These are phyloP conservation scores for Daphne laureola DNA, from an alignment of 441 rosid genomes.

Conservation along the genomic window DNA sequence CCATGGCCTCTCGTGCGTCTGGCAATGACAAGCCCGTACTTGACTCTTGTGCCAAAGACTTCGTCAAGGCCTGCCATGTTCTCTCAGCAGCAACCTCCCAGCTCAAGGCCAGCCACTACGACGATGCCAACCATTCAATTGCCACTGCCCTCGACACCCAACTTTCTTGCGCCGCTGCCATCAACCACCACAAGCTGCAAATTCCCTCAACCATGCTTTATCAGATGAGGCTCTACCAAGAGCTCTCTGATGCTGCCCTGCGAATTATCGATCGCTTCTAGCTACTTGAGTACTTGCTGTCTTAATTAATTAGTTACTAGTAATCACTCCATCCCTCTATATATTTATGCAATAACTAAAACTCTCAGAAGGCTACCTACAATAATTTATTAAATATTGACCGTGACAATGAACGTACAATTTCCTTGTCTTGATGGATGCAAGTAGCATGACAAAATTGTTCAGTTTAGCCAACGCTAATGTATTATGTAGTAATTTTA, in stretches of 20 bases:
- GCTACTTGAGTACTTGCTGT: too few relatives aligned
- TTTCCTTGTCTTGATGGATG: too few relatives aligned
- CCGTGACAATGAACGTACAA: too few relatives aligned
- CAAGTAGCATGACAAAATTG: too few relatives aligned
- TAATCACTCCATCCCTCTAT: too few relatives aligned
- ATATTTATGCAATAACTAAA: too few relatives aligned
- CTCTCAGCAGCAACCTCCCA: not conserved
- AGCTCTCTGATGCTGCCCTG: constrained; percentile 18
- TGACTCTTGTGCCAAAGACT: too few relatives aligned
- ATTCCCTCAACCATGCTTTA: not conserved
- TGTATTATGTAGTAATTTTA: too few relatives aligned
- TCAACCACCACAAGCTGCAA: not conserved
- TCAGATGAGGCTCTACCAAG: constrained; percentile 17
- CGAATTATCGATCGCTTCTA: constrained; percentile 22
- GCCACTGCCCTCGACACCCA: not conserved
- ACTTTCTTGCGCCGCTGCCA: not conserved
- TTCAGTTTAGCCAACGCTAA: too few relatives aligned
- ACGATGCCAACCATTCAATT: constrained; percentile 6
- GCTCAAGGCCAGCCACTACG: constrained; percentile 11
- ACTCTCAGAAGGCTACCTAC: too few relatives aligned
- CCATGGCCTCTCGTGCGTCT: not conserved
- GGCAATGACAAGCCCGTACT: not conserved
- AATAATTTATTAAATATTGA: too few relatives aligned
- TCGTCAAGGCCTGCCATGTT: not conserved
- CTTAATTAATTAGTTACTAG: too few relatives aligned